Conservation (phyloP, 352 stramenopile species). For the Phytophthora sansomeana region DNA sequence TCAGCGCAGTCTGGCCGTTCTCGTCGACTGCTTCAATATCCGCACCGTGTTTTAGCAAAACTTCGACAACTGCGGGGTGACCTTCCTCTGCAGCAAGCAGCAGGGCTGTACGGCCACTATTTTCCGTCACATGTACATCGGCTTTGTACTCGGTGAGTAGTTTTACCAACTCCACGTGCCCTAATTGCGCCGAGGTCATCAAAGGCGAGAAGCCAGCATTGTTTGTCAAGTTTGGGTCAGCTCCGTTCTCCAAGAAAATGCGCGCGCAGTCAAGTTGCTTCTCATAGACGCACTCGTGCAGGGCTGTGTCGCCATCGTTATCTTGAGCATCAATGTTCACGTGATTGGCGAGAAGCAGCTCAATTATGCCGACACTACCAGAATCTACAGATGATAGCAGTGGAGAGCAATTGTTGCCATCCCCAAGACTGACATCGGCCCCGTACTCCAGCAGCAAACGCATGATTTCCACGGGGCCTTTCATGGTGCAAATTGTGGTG, state of each 20-base stretch:
- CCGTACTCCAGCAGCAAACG: conserved; percentile 4
- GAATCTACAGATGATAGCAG: background rate
- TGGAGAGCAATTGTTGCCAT: background rate
- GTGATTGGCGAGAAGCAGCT: background rate
- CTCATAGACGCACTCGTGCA: conserved; percentile 2
- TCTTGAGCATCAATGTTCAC: conserved; percentile 7
- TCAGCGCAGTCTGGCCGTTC: conserved; percentile 3
- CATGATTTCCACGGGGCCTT: conserved; percentile 4
- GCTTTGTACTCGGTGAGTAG: background rate
- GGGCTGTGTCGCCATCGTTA: conserved; percentile 2
- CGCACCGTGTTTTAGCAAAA: conserved; percentile 1
- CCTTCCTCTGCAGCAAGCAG: conserved; percentile 14
- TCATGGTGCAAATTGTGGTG: background rate
- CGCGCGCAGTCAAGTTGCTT: background rate
- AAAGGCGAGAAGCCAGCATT: conserved; percentile 3
- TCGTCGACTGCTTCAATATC: background rate
- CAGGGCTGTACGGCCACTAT: background rate
- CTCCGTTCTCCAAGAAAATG: background rate
- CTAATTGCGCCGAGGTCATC: background rate
- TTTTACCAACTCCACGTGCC: conserved; percentile 1
- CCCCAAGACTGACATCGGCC: background rate
- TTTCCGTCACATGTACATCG: background rate
- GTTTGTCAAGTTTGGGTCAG: background rate
- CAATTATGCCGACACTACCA: background rate
- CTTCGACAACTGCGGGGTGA: background rate